Conservation (phyloP, 768 basidiomycete genomes). For the Boletus subparvulus region DNA sequence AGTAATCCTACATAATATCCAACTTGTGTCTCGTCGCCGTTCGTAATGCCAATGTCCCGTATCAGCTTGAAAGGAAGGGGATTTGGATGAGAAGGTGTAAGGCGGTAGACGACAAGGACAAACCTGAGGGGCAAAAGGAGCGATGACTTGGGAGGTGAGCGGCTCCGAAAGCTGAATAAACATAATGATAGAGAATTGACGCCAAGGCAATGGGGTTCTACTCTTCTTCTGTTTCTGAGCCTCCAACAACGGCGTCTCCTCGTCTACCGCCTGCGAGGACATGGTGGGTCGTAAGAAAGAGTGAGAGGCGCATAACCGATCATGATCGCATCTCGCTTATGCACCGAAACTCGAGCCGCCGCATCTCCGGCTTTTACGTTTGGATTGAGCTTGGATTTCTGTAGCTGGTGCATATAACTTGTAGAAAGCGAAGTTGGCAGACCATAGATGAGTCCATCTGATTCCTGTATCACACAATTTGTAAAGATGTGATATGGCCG, state of each 20-base stretch:
- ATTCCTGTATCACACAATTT: no score
- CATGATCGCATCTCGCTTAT: neutral
- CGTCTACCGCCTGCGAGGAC: conserved; percentile 40
- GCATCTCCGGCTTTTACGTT: no score
- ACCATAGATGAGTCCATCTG: no score
- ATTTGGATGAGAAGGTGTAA: neutral
- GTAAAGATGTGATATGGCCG: no score
- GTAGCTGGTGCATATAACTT: no score
- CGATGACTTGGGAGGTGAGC: conserved; percentile 72
- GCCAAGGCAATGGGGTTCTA: conserved; percentile 64
- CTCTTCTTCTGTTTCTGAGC: conserved; percentile 35
- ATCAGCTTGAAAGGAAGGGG: conserved; percentile 45
- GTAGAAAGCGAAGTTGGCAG: no score
- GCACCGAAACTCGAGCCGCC: no score
- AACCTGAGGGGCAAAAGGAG: conserved; percentile 74
- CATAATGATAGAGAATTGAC: conserved; percentile 67
- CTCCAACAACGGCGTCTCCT: conserved; percentile 61
- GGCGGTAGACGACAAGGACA: conserved; percentile 10
- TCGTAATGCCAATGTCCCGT: conserved; percentile 63
- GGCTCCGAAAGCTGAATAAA: conserved; percentile 78
- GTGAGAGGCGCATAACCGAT: neutral
- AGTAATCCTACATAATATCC: conserved; percentile 79
- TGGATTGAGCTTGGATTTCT: no score
- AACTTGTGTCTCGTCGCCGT: conserved; percentile 67
- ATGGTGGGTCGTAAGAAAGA: conserved; percentile 23